Conservation (phyloP, 1,139 yeast species). For the Debaryomyces psychrophilus region DNA sequence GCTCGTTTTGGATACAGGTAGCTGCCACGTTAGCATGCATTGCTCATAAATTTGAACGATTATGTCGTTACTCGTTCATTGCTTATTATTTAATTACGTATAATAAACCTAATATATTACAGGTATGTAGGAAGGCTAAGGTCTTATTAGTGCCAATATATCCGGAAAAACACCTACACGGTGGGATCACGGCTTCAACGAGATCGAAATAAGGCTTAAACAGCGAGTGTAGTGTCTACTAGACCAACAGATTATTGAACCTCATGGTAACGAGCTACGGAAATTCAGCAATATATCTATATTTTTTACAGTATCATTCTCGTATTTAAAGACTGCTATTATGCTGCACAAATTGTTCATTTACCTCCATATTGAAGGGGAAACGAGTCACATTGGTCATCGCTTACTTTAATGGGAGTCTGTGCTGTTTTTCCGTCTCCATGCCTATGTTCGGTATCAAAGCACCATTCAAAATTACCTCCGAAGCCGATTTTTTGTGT, state of each 20-base stretch:
- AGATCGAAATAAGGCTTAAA: background rate
- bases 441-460: slow-evolving; percentile 42
- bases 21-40: background rate
- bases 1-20: background rate
- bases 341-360: background rate
- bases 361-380: slow-evolving; percentile 4
- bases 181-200: background rate
- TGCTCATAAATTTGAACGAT: too few relatives aligned
- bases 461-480: slow-evolving; percentile 66
- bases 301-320: background rate
- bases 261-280: background rate
- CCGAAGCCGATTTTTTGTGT: slow-evolving; percentile 60
- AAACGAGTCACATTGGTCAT: slow-evolving; percentile 37
- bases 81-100: background rate
- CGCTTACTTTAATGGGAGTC: slow-evolving; percentile 55
- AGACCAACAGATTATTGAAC: too few relatives aligned
- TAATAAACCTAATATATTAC: background rate
- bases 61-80: background rate
- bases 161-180: background rate
- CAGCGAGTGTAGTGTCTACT: background rate
- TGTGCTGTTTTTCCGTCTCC: slow-evolving; percentile 56
- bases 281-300: background rate
- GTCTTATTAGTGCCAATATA: too few relatives aligned
- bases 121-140: background rate
- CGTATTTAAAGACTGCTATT: background rate